Percentiles rank a stretch among this genome's conserved stretches.
Evolutionary conservation across 345 rosid species (phyloP).

Genomic region (Pugionium cornutum): DNA sequence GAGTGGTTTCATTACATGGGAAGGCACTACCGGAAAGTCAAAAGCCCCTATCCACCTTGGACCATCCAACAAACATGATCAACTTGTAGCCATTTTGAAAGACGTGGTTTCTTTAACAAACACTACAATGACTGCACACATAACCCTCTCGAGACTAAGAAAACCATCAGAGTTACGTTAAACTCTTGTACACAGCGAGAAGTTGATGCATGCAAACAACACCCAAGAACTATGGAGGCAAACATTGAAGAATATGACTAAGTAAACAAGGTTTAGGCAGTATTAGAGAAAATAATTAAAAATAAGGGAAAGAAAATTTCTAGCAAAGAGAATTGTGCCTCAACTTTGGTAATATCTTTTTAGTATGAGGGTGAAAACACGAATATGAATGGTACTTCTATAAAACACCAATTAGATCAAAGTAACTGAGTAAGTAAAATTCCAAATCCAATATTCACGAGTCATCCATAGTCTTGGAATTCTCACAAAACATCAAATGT

Average conservation of each 20-base stretch:
- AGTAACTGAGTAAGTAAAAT: neutral
- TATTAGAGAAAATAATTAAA: neutral
- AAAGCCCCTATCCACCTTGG: no score
- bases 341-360: neutral
- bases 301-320: neutral
- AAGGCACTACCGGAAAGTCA: no score
- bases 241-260: neutral
- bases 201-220: conserved; percentile 12
- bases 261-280: neutral
- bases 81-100: no score
- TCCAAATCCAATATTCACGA: neutral
- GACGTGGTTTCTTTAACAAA: no score
- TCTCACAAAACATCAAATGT: neutral
- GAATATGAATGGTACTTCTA: neutral
- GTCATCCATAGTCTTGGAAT: neutral
- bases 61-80: no score
- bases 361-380: neutral
- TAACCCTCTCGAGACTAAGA: neutral
- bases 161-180: neutral
- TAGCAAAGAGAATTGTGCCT: neutral
- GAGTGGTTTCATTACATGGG: no score
- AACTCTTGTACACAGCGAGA: neutral
- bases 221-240: neutral
- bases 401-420: conserved; percentile 2
- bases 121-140: neutral